Evolutionary conservation across 441 rosid species (phyloP).

Genomic region (Populus trichocarpa): DNA sequence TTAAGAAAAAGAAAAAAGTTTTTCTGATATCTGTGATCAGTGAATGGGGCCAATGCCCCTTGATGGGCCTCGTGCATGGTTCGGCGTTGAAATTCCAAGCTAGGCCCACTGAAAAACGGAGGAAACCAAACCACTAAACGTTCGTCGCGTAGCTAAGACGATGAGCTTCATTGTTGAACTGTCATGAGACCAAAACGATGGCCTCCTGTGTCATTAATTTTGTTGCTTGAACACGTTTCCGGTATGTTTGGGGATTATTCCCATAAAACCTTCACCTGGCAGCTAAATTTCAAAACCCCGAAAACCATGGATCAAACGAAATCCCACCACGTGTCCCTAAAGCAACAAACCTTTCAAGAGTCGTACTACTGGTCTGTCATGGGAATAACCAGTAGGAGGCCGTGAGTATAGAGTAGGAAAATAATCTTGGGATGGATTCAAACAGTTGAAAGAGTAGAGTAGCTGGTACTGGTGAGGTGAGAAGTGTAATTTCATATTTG

Average conservation of each 20-base stretch:
- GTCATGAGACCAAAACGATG: no score
- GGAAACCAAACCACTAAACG: no score
- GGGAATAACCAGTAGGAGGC: not conserved
- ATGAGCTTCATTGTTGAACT: no score
- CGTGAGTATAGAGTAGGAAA: not conserved
- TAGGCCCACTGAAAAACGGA: no score
- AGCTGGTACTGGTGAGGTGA: not conserved
- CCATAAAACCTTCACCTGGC: not conserved
- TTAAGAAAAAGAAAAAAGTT: no score
- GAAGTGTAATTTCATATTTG: not conserved
- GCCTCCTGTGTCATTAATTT: not conserved
- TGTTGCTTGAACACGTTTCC: not conserved
- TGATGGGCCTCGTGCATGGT: not conserved
- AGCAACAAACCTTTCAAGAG: not conserved
- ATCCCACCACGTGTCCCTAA: not conserved
- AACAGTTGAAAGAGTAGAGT: not conserved
- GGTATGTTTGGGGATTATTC: not conserved
- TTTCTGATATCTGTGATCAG: no score
- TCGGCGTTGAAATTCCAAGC: not conserved
- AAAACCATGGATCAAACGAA: not conserved
- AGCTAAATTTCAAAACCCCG: not conserved
- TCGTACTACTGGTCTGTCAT: not conserved
- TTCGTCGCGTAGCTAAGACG: no score
- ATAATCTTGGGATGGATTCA: not conserved
- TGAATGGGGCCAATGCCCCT: not conserved